Evolutionary conservation across 1,284 basidiomycete genomes (phyloP), one percentile per base, ranked within the genome.

Genomic region (Thelephora terrestris): DNA sequence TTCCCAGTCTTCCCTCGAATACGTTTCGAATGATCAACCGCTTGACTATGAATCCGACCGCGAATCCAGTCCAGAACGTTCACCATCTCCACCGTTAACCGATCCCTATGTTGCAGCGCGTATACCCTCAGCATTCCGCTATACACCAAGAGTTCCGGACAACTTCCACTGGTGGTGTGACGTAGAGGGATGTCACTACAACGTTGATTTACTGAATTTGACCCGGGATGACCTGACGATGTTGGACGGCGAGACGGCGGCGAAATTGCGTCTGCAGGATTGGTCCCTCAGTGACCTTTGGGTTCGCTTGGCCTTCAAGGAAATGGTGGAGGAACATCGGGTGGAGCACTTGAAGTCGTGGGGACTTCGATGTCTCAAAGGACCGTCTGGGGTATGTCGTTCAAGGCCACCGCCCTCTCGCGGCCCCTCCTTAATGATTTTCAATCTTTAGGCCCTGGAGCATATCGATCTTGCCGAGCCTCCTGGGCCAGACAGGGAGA

Each of bases 111-210:
- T 64, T 37, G 20, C 46, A 23, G 50, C 52, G 23, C 52, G 47
- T n/a, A 50, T 63, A 35, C 61, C 61, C 2, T 4, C 43, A 39
- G 52, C 49, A 10, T 49, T 61, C 42, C 43, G 49, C n/a, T 40
- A 48, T 20, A 50, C 47, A n/a, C 63, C 62, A 1, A 43, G 42
- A 14, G 42, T 59, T 12, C 55, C 56, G 9, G 17, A 44, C n/a
- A 37, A 57, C 23, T 48, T 58, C 47, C 47, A 50, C 20, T 65
- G 62, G 62, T 40, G 48, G 14, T 65, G 63, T 47, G 51, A 57
- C 16, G 46, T 57, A 17, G 43, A 42, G n/a, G 42, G 45, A 14
- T 64, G 62, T 48, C 17, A 32, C 18, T 58, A 59, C 50, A 7
- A 21, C 12, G 55, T 64, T 34, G 48, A 61, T 44, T 39, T 65